A percentile compares a stretch with the other conserved stretches of the same genome.
Evolutionary conservation across 208 protist species (phyloP).

Genomic region (Leptomonas seymouri): DNA sequence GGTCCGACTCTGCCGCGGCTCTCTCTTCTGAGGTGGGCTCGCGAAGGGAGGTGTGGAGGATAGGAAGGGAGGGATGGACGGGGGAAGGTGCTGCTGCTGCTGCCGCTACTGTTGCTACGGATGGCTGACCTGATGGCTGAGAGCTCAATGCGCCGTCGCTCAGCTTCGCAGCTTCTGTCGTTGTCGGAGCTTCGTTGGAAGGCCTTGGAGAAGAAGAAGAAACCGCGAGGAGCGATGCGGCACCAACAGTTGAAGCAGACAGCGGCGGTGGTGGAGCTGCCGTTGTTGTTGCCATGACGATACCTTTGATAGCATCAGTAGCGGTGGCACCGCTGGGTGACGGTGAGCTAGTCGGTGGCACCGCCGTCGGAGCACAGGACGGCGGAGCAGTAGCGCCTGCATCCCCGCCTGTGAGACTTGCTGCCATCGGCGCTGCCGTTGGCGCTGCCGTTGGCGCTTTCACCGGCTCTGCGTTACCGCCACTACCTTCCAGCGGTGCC

Average conservation of each 20-base stretch:
- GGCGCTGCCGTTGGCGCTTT: too few species aligned
- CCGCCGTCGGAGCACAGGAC: background rate
- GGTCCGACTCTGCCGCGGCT: slow-evolving; percentile 4
- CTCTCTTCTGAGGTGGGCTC: slow-evolving; percentile 13
- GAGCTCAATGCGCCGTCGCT: too few species aligned
- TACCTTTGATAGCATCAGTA: too few species aligned
- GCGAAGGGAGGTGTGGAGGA: slow-evolving; percentile 9
- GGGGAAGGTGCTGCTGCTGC: background rate
- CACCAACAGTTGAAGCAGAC: background rate
- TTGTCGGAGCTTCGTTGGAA: background rate
- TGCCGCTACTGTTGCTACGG: background rate
- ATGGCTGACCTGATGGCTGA: background rate
- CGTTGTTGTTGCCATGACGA: too few species aligned
- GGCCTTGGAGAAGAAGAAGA: background rate
- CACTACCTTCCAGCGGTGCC: slow-evolving; percentile 1
- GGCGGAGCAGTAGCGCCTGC: background rate
- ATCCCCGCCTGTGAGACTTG: background rate
- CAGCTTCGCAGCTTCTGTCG: too few species aligned
- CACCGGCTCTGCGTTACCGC: too few species aligned
- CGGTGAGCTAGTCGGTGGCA: too few species aligned
- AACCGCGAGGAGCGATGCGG: background rate
- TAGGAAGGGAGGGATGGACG: background rate
- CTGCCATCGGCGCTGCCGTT: background rate
- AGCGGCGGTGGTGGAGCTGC: too few species aligned
- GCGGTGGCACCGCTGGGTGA: too few species aligned